These are phyloP conservation scores for Colletotrichum agaves DNA, from an alignment of 2,329 filamentous ascomycete genomes.

Conservation along the genomic window DNA sequence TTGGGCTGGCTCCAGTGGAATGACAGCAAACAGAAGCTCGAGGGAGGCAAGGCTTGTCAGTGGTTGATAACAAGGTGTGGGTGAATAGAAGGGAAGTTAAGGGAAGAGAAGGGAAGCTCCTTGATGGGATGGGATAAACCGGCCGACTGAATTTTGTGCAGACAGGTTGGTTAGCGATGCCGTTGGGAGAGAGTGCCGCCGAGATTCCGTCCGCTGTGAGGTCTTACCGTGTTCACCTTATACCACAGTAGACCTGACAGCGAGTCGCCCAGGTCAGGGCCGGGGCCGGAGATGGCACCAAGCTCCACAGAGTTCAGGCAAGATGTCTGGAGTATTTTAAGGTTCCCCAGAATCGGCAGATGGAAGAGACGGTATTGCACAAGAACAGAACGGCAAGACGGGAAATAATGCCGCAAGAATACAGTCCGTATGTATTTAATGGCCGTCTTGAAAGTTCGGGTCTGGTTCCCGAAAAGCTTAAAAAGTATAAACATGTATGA, in stretches of 20 bases:
- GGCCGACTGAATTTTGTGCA: not conserved
- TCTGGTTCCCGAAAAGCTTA: constrained; percentile 24
- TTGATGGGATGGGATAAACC: not conserved
- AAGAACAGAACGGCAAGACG: not conserved
- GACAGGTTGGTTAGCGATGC: not conserved
- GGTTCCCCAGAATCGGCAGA: not conserved
- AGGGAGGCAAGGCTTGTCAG: constrained; percentile 2
- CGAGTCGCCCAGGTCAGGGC: not conserved
- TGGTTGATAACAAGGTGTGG: not conserved
- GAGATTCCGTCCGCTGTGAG: not conserved
- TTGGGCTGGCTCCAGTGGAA: constrained; percentile 2
- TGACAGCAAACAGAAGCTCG: not conserved
- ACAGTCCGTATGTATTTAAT: constrained; percentile 20
- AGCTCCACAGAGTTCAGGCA: constrained; percentile 13
- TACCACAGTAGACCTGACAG: not conserved
- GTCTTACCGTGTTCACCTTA: not conserved
- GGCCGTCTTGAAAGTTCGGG: constrained; percentile 19
- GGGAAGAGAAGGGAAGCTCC: not conserved
- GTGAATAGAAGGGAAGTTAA: not conserved
- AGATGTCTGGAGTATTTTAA: not conserved
- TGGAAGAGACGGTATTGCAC: constrained; percentile 19
- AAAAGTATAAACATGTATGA: constrained; percentile 14
- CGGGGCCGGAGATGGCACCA: not conserved
- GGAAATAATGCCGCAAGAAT: not conserved
- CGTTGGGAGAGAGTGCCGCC: not conserved